These are phyloP conservation scores for Dendrostoma leiphaemia DNA, from an alignment of 2,329 filamentous ascomycete genomes.

Conservation along the genomic window DNA sequence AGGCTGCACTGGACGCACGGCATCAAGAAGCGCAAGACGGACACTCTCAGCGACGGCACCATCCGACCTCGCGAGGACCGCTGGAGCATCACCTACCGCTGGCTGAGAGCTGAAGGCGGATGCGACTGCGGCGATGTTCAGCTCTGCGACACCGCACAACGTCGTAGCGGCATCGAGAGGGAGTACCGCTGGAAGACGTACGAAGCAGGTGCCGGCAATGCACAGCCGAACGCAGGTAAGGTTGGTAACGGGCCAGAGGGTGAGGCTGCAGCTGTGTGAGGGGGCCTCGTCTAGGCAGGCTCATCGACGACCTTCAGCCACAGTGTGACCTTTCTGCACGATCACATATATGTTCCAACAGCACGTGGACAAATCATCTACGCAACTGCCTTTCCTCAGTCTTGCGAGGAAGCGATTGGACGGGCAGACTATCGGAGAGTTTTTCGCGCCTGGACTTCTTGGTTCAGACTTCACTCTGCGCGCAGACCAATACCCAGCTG, in stretches of 20 bases:
- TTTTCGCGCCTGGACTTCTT: too few species aligned
- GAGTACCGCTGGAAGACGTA: constrained; percentile 48
- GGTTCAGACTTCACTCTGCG: too few species aligned
- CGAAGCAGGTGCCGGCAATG: constrained; percentile 3
- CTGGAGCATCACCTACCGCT: constrained; percentile 57
- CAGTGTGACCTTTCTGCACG: too few species aligned
- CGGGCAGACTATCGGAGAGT: too few species aligned
- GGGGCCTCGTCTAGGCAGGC: neutral
- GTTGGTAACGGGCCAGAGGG: neutral
- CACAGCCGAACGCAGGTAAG: neutral
- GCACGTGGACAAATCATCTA: too few species aligned
- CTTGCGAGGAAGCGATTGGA: too few species aligned
- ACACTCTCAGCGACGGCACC: constrained; percentile 37
- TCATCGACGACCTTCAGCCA: neutral
- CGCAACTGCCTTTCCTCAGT: too few species aligned
- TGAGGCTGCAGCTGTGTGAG: neutral
- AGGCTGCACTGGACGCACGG: constrained; percentile 45
- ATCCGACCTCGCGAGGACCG: constrained; percentile 41
- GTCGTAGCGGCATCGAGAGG: constrained; percentile 41
- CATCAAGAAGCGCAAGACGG: constrained; percentile 37
- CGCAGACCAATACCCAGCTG: too few species aligned
- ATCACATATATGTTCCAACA: too few species aligned
- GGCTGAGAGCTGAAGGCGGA: constrained; percentile 42
- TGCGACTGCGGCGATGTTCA: constrained; percentile 50
- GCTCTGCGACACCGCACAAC: constrained; percentile 52